Percentiles rank a stretch among this genome's conserved stretches.
These are phyloP conservation scores for Starmerella stigmatis DNA, from an alignment of 805 yeast species.

Conservation along the genomic window DNA sequence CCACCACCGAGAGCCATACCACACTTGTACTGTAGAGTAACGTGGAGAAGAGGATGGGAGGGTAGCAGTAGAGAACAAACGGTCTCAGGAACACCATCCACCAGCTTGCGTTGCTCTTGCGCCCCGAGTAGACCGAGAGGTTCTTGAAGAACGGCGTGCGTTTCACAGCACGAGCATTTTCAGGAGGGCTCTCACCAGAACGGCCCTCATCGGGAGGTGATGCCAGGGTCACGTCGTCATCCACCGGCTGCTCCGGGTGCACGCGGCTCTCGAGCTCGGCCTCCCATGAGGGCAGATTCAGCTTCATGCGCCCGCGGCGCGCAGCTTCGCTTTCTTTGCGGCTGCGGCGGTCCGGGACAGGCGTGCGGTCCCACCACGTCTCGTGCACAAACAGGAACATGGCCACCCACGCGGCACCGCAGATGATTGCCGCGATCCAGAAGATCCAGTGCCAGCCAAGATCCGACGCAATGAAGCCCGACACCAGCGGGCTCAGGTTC, in stretches of 20 bases:
- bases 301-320: constrained; percentile 29
- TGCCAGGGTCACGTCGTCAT: neutral
- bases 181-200: too few relatives aligned
- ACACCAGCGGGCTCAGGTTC: constrained; percentile 46
- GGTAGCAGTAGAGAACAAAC: constrained; percentile 40
- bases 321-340: constrained; percentile 41
- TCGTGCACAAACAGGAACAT: constrained; percentile 52
- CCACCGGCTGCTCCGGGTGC: neutral
- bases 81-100: constrained; percentile 50
- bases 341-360: constrained; percentile 41
- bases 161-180: too few relatives aligned
- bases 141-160: constrained; percentile 29
- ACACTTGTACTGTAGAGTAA: constrained; percentile 47
- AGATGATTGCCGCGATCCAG: constrained; percentile 47
- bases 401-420: constrained; percentile 38
- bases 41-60: constrained; percentile 43
- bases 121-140: constrained; percentile 40
- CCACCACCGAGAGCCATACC: constrained; percentile 53
- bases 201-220: neutral
- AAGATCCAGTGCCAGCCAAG: constrained; percentile 51
- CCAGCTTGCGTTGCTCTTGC: constrained; percentile 42
- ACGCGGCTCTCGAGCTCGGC: constrained; percentile 2
- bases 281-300: constrained; percentile 19
- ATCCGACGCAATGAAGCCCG: constrained; percentile 42
- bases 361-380: constrained; percentile 52